Base-by-base conservation (phyloP, 2,329 filamentous ascomycete genomes). In the Colletotrichum plurivorum region DNA sequence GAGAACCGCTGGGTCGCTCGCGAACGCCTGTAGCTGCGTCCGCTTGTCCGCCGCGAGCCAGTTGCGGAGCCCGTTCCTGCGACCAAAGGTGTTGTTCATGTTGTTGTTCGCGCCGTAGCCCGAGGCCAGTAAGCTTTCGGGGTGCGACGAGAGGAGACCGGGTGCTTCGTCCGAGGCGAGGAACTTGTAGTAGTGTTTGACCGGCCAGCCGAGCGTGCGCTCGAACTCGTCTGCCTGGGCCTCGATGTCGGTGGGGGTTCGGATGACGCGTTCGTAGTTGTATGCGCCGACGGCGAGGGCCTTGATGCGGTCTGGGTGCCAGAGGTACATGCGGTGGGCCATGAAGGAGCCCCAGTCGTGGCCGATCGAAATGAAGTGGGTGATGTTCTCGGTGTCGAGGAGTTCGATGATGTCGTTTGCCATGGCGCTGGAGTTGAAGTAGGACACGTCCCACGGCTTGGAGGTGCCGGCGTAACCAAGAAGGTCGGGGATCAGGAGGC, bases 281-380 rank as follows among this genome's bases (percentile, higher is more conserved):
- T 58, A 58, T 9, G 55, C 55, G 5, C 15, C 55, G 16, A 36
- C 22, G 22, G 31, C n/a, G 15, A 58, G 16, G 15, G 22, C 55
- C 9, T 58, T 31, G 0, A 58, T 41, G 41, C 55, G 55, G 10
- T 58, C 55, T 8, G 55, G 55, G 22, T 58, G 55, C 55, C 55
- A 58, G 7, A 58, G 2, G 22, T 58, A 58, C 15, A 46, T 20
- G 1, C 55, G 55, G 5, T 58, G 55, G 9, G 55, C 55, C 55
- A 58, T 13, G 41, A 58, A 58, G 22, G 55, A 25, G 7, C 55
- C 55, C 55, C 55, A 58, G 55, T 58, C 55, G 22, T 58, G 39
- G 3, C 55, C 55, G 5, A 58, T 25, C 4, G 55, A 58, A 8
- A 46, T n/a, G 16, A 58, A 58, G 41, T 58, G 31, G 13, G 5